These are phyloP conservation scores for Populus simonii DNA, from an alignment of 345 rosid genomes.

Conservation along the genomic window DNA sequence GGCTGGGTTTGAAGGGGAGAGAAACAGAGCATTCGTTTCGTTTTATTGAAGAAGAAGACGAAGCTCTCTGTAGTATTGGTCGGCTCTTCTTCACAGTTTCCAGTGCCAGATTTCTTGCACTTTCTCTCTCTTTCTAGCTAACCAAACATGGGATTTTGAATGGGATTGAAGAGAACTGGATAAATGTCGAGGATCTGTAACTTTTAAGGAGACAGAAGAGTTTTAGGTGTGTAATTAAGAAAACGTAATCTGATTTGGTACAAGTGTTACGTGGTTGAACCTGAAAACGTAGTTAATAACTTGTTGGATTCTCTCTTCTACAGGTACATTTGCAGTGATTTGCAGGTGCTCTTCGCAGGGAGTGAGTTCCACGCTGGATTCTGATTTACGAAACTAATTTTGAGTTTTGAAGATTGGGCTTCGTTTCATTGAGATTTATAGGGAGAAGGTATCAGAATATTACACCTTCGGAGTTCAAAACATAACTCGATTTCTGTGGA, in stretches of 20 bases:
- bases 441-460: slow-evolving; percentile 1
- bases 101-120: slow-evolving; percentile 32
- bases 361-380: slow-evolving; percentile 6
- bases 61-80: slow-evolving; percentile 9
- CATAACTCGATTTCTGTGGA: not conserved
- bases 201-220: not conserved
- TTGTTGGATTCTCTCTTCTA: slow-evolving; percentile 4
- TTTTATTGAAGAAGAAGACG: slow-evolving; percentile 17
- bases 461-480: slow-evolving; percentile 2
- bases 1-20: slow-evolving; percentile 8
- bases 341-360: not conserved
- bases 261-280: not conserved
- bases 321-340: slow-evolving; percentile 20
- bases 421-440: not conserved
- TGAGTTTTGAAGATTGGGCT: slow-evolving; percentile 7
- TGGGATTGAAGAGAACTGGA: slow-evolving; percentile 11
- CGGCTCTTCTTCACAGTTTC: slow-evolving; percentile 1
- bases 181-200: slow-evolving; percentile 29
- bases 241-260: not conserved
- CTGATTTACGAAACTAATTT: slow-evolving; percentile 5
- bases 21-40: slow-evolving; percentile 19
- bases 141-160: slow-evolving; percentile 24
- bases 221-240: slow-evolving; percentile 27
- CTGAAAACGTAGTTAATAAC: not conserved
- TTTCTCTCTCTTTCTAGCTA: slow-evolving; percentile 30